Evolutionary conservation across 108 stramenopile species (phyloP).

Genomic region (Aurantiochytrium sp.): DNA sequence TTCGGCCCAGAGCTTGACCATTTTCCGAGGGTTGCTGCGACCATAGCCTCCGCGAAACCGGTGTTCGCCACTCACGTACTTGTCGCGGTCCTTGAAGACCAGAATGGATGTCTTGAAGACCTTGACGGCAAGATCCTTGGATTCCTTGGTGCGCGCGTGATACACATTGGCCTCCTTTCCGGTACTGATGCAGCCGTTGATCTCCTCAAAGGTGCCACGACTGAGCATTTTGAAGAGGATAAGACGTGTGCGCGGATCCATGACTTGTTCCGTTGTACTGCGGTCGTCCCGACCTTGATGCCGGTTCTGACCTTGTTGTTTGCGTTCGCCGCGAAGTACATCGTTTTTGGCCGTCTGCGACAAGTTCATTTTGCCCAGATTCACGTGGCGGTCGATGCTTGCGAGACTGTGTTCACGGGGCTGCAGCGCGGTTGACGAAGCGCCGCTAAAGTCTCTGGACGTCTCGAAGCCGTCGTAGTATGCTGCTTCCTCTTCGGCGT

Average conservation of each 20-base stretch:
- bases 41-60: constrained; percentile 91
- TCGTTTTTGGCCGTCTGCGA: constrained; percentile 77
- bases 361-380: constrained; percentile 24
- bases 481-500: constrained; percentile 42
- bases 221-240: constrained; percentile 90
- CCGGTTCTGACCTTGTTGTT: constrained; percentile 66
- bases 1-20: constrained; percentile 99
- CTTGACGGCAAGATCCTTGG: constrained; percentile 83
- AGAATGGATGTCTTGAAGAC: constrained; percentile 97
- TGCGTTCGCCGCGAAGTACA: constrained; percentile 76
- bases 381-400: constrained; percentile 55
- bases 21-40: constrained; percentile 94
- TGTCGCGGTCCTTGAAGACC: constrained; percentile 96
- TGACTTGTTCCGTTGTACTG: constrained; percentile 74
- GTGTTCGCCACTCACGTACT: constrained; percentile 96
- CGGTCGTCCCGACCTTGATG: constrained; percentile 87
- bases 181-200: constrained; percentile 93
- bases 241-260: constrained; percentile 90
- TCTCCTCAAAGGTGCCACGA: constrained; percentile 71
- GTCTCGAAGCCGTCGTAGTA: constrained; percentile 30
- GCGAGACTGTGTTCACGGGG: constrained; percentile 32
- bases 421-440: not conserved
- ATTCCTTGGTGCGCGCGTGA: constrained; percentile 71
- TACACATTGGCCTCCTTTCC: constrained; percentile 99
- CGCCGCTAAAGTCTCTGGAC: constrained; percentile 16